Conservation (phyloP, 768 basidiomycete species). For the Leccinum subgranulosum region DNA sequence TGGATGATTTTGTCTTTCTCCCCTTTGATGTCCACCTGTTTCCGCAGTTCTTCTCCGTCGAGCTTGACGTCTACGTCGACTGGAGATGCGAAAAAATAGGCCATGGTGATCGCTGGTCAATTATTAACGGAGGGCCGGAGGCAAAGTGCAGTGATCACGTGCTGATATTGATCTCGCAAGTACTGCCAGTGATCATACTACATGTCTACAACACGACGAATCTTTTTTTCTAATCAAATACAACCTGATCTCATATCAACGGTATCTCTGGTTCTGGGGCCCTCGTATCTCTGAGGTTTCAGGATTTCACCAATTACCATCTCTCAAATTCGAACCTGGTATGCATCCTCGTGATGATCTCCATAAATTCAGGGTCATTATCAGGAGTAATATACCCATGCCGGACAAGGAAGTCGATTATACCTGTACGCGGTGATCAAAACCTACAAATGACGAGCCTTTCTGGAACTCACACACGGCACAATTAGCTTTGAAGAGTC, state of each 20-base stretch:
- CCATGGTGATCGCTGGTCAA: slow-evolving; percentile 34
- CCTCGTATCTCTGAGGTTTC: not conserved
- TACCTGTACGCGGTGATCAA: slow-evolving; percentile 45
- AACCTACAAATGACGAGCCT: not conserved
- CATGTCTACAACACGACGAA: not conserved
- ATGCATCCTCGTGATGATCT: slow-evolving; percentile 75
- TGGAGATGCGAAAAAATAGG: slow-evolving; percentile 89
- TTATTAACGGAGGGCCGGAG: slow-evolving; percentile 1
- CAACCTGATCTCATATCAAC: too few species aligned
- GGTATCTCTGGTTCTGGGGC: not conserved
- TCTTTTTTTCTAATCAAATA: not conserved
- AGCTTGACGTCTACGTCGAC: slow-evolving; percentile 91
- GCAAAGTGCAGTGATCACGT: slow-evolving; percentile 9
- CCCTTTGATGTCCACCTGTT: slow-evolving; percentile 84
- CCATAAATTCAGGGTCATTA: slow-evolving; percentile 78
- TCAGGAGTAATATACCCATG: slow-evolving; percentile 85
- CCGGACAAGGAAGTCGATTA: slow-evolving; percentile 87
- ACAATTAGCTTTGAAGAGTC: slow-evolving; percentile 92
- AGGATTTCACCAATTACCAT: slow-evolving; percentile 33
- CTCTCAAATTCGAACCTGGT: slow-evolving; percentile 61
- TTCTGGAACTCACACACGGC: slow-evolving; percentile 59
- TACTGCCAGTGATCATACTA: too few species aligned
- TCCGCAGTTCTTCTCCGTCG: slow-evolving; percentile 81
- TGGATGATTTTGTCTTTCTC: slow-evolving; percentile 84
- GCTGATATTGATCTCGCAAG: not conserved